Conservation (phyloP, 768 basidiomycete species). For the Termitomyces sp. region DNA sequence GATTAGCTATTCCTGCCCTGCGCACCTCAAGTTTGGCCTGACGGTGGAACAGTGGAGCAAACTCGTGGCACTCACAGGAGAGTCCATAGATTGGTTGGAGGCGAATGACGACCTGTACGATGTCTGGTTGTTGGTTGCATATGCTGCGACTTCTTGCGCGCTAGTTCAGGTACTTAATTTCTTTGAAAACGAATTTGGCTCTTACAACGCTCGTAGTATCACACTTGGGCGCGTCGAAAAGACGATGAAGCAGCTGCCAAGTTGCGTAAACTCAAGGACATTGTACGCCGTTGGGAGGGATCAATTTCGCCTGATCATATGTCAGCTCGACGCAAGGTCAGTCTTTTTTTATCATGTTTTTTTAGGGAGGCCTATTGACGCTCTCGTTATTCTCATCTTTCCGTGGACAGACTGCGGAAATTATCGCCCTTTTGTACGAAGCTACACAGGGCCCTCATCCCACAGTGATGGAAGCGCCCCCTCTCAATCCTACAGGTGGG, state of each 20-base stretch:
- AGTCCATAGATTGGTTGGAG: slow-evolving; percentile 89
- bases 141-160: slow-evolving; percentile 84
- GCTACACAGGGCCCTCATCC: slow-evolving; percentile 75
- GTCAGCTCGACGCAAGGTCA: slow-evolving; percentile 86
- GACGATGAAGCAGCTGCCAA: slow-evolving; percentile 71
- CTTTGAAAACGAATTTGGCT: not conserved
- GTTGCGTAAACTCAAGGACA: slow-evolving; percentile 77
- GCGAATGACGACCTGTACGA: slow-evolving; percentile 78
- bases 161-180: slow-evolving; percentile 67
- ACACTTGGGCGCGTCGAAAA: slow-evolving; percentile 85
- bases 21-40: slow-evolving; percentile 82
- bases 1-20: slow-evolving; percentile 88
- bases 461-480: slow-evolving; percentile 46
- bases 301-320: slow-evolving; percentile 89
- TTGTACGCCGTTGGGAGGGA: slow-evolving; percentile 82
- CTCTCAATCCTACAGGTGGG: slow-evolving; percentile 77
- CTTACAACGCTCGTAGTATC: slow-evolving; percentile 54
- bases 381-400: not conserved
- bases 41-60: slow-evolving; percentile 77
- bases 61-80: slow-evolving; percentile 67
- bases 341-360: slow-evolving; percentile 22
- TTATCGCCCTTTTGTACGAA: slow-evolving; percentile 87
- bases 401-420: slow-evolving; percentile 72
- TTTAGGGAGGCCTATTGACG: slow-evolving; percentile 4
- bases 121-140: slow-evolving; percentile 82